A percentile compares a stretch with the other conserved stretches of the same genome.
Conservation (phyloP, 371 early-diverging fungal species). For the Syncephalastrum monosporum region DNA sequence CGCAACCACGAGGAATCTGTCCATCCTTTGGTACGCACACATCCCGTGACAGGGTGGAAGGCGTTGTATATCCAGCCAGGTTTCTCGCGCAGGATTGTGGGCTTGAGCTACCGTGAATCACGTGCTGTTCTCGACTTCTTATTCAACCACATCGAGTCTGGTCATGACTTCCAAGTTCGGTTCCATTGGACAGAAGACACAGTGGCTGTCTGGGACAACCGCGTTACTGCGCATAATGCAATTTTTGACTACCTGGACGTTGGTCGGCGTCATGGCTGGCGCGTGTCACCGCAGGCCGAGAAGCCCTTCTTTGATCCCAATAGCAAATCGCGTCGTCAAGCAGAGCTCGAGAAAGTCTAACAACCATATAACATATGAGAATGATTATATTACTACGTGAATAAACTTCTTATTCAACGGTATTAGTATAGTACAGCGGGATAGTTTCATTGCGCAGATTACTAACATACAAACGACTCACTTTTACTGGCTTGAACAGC, state of each 20-base stretch:
- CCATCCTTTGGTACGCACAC: conserved; percentile 66
- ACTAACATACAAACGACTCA: too few species aligned
- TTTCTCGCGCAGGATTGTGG: conserved; percentile 61
- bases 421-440: too few species aligned
- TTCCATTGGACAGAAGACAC: conserved; percentile 53
- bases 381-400: too few species aligned
- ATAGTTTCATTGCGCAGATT: too few species aligned
- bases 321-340: conserved; percentile 20
- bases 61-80: conserved; percentile 59
- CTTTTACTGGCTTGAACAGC: too few species aligned
- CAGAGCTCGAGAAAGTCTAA: background rate
- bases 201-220: conserved; percentile 65
- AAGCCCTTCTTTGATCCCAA: conserved; percentile 56
- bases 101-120: conserved; percentile 53
- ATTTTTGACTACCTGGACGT: conserved; percentile 46
- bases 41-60: conserved; percentile 74
- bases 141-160: conserved; percentile 44
- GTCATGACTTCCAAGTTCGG: conserved; percentile 64
- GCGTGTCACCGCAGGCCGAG: conserved; percentile 45
- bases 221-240: conserved; percentile 51
- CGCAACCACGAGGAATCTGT: conserved; percentile 38
- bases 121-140: conserved; percentile 55
- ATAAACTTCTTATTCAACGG: too few species aligned
- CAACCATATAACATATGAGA: background rate
- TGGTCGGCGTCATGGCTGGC: conserved; percentile 35